Evolutionary conservation across 2,329 filamentous ascomycete genomes (phyloP).

Genomic region (Curvularia sp.): DNA sequence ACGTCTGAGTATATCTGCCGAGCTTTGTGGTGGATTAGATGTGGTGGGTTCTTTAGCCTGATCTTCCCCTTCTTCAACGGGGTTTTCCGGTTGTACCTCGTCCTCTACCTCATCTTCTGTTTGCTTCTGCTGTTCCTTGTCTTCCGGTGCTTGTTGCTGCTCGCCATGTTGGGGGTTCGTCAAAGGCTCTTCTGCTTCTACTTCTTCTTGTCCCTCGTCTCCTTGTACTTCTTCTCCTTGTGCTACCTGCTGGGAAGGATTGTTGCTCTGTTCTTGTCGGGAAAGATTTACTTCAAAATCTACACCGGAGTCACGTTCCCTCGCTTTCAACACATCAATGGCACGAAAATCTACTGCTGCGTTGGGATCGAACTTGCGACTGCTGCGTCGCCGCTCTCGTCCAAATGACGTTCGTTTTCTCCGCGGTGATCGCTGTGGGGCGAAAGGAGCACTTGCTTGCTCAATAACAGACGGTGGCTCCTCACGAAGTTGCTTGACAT

Average conservation of each 20-base stretch:
- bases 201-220: not conserved
- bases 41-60: conserved; percentile 19
- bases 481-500: conserved; percentile 37
- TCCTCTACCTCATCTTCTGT: not conserved
- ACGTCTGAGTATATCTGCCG: conserved; percentile 30
- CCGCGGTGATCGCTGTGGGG: conserved; percentile 27
- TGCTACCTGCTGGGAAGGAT: conserved; percentile 6
- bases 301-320: conserved; percentile 29
- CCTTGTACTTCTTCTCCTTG: not conserved
- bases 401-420: conserved; percentile 41
- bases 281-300: conserved; percentile 16
- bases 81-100: conserved; percentile 10
- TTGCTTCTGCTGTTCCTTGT: conserved; percentile 16
- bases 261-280: conserved; percentile 16
- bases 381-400: conserved; percentile 37
- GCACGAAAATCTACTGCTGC: conserved; percentile 31
- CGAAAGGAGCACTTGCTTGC: conserved; percentile 7
- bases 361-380: conserved; percentile 41
- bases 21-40: conserved; percentile 31
- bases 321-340: conserved; percentile 32
- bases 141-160: conserved; percentile 7
- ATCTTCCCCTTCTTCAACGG: conserved; percentile 10
- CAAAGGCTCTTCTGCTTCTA: conserved; percentile 7
- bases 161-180: conserved; percentile 19
- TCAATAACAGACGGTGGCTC: conserved; percentile 17